Evolutionary conservation across 352 stramenopile species (phyloP), one percentile per base, ranked within the genome.

Genomic region (Phytophthora citricola): DNA sequence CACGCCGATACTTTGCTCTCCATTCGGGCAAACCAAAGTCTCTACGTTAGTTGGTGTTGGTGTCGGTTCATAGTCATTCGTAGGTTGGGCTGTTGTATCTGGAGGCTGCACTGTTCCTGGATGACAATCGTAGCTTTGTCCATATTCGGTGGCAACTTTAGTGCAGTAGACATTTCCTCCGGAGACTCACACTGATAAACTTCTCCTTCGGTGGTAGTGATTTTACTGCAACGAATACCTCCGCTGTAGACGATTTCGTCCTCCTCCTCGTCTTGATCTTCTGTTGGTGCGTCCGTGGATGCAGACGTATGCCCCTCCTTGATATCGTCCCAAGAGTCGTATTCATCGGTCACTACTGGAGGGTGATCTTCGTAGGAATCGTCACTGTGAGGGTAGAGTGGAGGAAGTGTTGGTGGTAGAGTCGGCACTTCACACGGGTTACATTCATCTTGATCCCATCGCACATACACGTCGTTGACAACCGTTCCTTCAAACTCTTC

Each of bases 371-470:
- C 46, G 15, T 63, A 58, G 60, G 62, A 39, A 12, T 59, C 54
- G 15, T 56, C 43, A 1, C 51, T 14, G 14, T 24, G 49, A 50
- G 63, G 50, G 39, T 66, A 50, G 6, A 45, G 6, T 5, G 62
- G 47, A 51, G 46, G 12, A 49, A 59, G n/a, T 12, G 50, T 68
- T 56, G 51, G 50, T 34, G 39, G 20, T 51, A 47, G 44, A 7
- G 59, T 73, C 10, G 65, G 59, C 12, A 72, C 36, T 15, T 63
- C 64, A 50, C 64, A 68, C 6, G 58, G 64, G 50, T 59, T 14
- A 26, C 58, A 68, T 20, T 73, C 58, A 7, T 73, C 31, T 52
- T 69, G 51, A 17, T 64, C 27, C 64, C 64, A 69, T 17, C 51
- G 45, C 44, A 60, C 64, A 14, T 41, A 17, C 27, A 49, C 64